Conservation (phyloP, 2,329 filamentous ascomycete genomes). For the Capronia epimyces region DNA sequence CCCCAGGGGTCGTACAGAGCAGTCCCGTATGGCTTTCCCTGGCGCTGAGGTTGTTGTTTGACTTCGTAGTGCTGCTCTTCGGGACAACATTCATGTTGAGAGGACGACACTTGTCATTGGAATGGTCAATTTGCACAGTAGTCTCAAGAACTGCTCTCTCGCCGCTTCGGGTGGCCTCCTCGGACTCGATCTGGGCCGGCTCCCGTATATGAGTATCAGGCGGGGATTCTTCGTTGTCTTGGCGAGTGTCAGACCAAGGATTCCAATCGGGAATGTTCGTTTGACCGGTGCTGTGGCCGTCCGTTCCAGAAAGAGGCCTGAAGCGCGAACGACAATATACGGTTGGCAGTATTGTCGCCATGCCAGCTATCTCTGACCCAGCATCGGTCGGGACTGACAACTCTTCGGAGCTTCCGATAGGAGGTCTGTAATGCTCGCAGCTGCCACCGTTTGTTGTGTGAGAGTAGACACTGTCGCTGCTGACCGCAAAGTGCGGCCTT, state of each 20-base stretch:
- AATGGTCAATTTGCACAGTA: not conserved
- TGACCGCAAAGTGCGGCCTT: conserved; percentile 17
- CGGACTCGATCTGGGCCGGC: conserved; percentile 34
- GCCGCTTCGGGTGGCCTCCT: conserved; percentile 1
- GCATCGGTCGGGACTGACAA: conserved; percentile 7
- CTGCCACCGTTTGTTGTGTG: conserved; percentile 37
- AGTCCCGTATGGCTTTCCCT: conserved; percentile 16
- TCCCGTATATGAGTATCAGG: conserved; percentile 36
- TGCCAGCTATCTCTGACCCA: conserved; percentile 32
- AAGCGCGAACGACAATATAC: conserved; percentile 21
- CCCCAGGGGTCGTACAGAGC: conserved; percentile 5
- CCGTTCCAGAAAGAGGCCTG: not conserved
- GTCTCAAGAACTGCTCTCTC: not conserved
- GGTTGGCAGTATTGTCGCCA: conserved; percentile 36
- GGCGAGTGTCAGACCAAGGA: conserved; percentile 18
- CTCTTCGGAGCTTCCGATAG: conserved; percentile 20
- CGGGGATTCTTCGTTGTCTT: not conserved
- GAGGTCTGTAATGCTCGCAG: conserved; percentile 15
- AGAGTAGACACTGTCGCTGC: conserved; percentile 42
- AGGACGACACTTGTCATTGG: conserved; percentile 5
- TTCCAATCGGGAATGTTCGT: conserved; percentile 24
- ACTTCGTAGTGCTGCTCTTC: conserved; percentile 6
- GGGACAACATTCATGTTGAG: conserved; percentile 9
- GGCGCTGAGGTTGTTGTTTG: conserved; percentile 1
- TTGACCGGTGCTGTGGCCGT: not conserved